Percentiles rank a stretch among this genome's conserved stretches.
phyloP scores from a whole-genome alignment of 768 basidiomycete genomes.

The Trametes maxima region DNA sequence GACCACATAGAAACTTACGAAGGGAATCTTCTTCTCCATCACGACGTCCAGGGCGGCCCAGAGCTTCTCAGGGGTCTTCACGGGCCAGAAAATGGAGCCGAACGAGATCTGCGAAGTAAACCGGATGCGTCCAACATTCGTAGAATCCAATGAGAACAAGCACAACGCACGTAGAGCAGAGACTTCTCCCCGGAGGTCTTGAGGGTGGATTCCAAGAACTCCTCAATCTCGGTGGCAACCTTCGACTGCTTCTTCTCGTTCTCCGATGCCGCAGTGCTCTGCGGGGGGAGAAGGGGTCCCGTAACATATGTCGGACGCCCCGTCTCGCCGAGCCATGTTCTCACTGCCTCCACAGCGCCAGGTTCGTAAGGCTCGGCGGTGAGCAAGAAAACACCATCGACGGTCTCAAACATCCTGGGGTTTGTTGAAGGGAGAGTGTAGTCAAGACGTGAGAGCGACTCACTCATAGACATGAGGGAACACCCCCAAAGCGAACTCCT shows the following conservation, averaged over 20 bases:
- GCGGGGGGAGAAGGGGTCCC: slow-evolving; percentile 23
- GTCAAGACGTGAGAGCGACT: not conserved
- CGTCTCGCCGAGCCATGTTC: slow-evolving; percentile 22
- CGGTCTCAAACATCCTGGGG: not conserved
- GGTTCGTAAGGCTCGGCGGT: slow-evolving; percentile 25
- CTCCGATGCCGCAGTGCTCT: not conserved
- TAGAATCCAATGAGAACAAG: too few relatives aligned
- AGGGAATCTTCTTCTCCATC: slow-evolving; percentile 23
- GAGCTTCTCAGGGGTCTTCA: slow-evolving; percentile 19
- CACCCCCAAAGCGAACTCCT: not conserved
- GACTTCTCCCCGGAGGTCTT: slow-evolving; percentile 25
- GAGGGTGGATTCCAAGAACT: slow-evolving; percentile 24
- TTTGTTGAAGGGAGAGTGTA: not conserved
- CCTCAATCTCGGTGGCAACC: slow-evolving; percentile 15
- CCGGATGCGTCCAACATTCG: too few relatives aligned
- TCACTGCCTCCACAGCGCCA: slow-evolving; percentile 17
- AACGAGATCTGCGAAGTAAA: slow-evolving; percentile 19
- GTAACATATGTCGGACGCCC: slow-evolving; percentile 17
- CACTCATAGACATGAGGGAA: slow-evolving; percentile 2
- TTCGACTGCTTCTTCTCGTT: slow-evolving; percentile 19
- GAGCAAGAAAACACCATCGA: slow-evolving; percentile 24
- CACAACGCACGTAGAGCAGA: slow-evolving; percentile 5
- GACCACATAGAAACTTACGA: slow-evolving; percentile 10
- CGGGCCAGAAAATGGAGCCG: slow-evolving; percentile 26
- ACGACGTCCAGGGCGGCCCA: slow-evolving; percentile 26